Percentiles rank a stretch among this genome's conserved stretches.
Conservation (phyloP, 768 basidiomycete species). For the Pleurotus citrinopileatus region DNA sequence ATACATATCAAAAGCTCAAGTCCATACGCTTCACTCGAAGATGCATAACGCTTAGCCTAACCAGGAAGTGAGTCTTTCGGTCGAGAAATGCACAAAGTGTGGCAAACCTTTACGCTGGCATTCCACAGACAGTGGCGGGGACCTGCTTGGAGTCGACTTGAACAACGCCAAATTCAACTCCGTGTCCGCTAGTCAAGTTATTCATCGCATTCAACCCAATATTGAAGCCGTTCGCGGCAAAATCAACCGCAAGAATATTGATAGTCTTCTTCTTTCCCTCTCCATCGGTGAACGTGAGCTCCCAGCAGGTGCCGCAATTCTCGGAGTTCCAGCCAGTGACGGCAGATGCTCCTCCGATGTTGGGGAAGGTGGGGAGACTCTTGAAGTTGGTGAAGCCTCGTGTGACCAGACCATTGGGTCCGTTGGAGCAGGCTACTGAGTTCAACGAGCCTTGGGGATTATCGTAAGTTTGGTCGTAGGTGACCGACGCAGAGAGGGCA, state of each 20-base stretch:
- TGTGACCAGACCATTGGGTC: conserved; percentile 46
- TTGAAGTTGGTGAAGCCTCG: conserved; percentile 46
- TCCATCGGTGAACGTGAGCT: conserved; percentile 40
- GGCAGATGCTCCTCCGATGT: conserved; percentile 54
- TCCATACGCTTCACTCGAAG: too few relatives aligned
- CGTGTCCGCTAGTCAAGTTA: conserved; percentile 44
- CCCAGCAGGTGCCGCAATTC: conserved; percentile 61
- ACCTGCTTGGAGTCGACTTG: conserved; percentile 42
- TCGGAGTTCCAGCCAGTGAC: conserved; percentile 49
- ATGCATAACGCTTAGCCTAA: too few relatives aligned
- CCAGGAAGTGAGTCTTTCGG: too few relatives aligned
- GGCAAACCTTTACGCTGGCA: conserved; percentile 24
- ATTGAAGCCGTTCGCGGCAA: conserved; percentile 44
- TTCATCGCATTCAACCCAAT: conserved; percentile 55
- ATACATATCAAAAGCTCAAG: too few relatives aligned
- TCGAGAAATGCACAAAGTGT: not conserved
- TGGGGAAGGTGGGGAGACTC: conserved; percentile 53
- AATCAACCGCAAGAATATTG: conserved; percentile 52
- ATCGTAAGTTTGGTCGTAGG: conserved; percentile 55
- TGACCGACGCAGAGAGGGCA: conserved; percentile 24
- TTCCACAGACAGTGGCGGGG: conserved; percentile 45
- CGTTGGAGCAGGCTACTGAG: conserved; percentile 45
- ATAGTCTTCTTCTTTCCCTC: conserved; percentile 31
- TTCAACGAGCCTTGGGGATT: conserved; percentile 32
- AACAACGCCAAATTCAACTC: conserved; percentile 44